Evolutionary conservation across 176 grass and related monocot species (phyloP), one percentile per base, ranked within the genome.

Genomic region (Thalia dealbata): DNA sequence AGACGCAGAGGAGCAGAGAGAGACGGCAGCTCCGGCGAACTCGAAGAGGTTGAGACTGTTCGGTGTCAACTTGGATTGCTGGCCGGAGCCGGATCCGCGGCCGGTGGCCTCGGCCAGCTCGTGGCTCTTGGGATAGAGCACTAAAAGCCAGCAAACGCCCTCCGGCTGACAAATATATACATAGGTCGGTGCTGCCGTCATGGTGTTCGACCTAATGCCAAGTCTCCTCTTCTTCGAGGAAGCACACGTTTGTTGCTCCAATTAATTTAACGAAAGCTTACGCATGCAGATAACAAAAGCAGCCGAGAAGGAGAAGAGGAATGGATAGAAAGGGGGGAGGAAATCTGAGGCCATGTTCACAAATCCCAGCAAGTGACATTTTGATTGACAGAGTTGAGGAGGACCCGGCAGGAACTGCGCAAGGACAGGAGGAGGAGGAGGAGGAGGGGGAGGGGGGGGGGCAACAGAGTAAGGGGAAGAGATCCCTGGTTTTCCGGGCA

Each of bases 11-110:
- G 26, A 11, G 28, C 42, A 70, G 21, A 72, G 48, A 19, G 48
- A 50, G 25, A 72, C 50, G 19, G 70, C 10, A 21, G 26, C 70
- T 14, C 48, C 70, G 26, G 15, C 70, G 9, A 55, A 52, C 70
- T 29, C 70, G 22, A 72, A 72, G 25, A 43, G 70, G 70, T 24
- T 72, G 70, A 72, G 70, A 55, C 70, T 72, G 25, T 72, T 72
- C 12, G 70, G 70, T 12, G 70, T 72, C 0, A 54, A 72, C 51
- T 35, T 72, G 3, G 70, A 72, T 10, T 54, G 21, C 70, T 28
- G n/a, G 38, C 41, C 42, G 3, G 67, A 70, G n/a, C 48, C 70
- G 14, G 48, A 54, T 25, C 70, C 44, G 28, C 48, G 38, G 32
- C 38, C 70, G 0, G 26, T 75, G 55, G 10, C 30, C 38, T 61